Percentiles rank a stretch among this genome's conserved stretches.
Evolutionary conservation across 2,329 filamentous ascomycete genomes (phyloP).

Genomic region (Plectosphaerella cucumerina): DNA sequence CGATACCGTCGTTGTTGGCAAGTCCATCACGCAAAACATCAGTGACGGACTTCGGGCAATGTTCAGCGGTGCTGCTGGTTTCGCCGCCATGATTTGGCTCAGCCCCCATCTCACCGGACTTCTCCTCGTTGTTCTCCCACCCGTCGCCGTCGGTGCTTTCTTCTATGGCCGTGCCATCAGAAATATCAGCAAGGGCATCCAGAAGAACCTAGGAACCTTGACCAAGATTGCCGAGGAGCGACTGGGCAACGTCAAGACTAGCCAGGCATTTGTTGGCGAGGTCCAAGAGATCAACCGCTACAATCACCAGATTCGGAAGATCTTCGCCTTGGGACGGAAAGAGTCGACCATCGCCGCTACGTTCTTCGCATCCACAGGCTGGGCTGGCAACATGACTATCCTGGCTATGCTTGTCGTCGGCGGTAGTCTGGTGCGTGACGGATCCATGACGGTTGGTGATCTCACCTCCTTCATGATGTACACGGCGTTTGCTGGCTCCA

Average conservation of each 20-base stretch:
- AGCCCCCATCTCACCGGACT: constrained; percentile 87
- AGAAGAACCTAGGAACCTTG: constrained; percentile 86
- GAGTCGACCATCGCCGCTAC: constrained; percentile 87
- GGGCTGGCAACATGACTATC: constrained; percentile 96
- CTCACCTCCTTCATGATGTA: constrained; percentile 98
- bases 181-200: constrained; percentile 85
- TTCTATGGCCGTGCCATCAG: constrained; percentile 87
- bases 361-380: constrained; percentile 83
- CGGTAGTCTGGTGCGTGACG: constrained; percentile 82
- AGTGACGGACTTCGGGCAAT: constrained; percentile 91
- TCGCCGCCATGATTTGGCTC: constrained; percentile 93
- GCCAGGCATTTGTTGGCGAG: constrained; percentile 93
- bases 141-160: constrained; percentile 84
- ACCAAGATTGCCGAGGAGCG: constrained; percentile 98
- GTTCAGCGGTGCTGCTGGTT: constrained; percentile 85
- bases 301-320: constrained; percentile 85
- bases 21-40: constrained; percentile 96
- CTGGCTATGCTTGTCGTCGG: constrained; percentile 86
- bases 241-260: constrained; percentile 94
- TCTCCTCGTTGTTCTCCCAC: constrained; percentile 81
- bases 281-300: constrained; percentile 86
- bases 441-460: constrained; percentile 84
- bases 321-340: constrained; percentile 81
- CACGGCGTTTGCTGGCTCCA: constrained; percentile 79
- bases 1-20: constrained; percentile 96